Evolutionary conservation across 129 eudicot genomes (phyloP).

Genomic region (Artemisia tridentata): DNA sequence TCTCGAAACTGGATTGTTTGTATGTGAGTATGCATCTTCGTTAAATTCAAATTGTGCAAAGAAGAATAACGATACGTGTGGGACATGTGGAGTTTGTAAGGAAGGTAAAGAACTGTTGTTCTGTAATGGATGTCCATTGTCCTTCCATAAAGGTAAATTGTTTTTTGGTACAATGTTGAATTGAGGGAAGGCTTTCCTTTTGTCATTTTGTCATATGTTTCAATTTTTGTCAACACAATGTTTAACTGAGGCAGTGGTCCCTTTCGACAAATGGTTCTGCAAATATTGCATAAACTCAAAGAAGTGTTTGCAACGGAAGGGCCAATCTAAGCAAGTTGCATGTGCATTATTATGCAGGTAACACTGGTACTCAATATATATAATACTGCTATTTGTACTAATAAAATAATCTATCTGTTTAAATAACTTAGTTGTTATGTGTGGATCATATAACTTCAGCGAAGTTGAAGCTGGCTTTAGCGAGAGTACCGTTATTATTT

Average conservation of each 20-base stretch:
- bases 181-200: background rate
- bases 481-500: slow-evolving; percentile 71
- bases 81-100: slow-evolving; percentile 52
- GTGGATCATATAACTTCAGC: slow-evolving; percentile 61
- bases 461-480: slow-evolving; percentile 59
- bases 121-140: slow-evolving; percentile 79
- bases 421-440: slow-evolving; percentile 9
- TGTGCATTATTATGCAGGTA: slow-evolving; percentile 85
- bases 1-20: slow-evolving; percentile 67
- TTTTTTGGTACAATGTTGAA: background rate
- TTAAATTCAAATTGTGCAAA: slow-evolving; percentile 42
- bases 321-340: slow-evolving; percentile 39
- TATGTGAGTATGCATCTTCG: slow-evolving; percentile 56
- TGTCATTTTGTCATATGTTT: background rate
- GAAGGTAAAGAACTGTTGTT: slow-evolving; percentile 53
- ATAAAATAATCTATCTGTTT: background rate
- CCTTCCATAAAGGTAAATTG: slow-evolving; percentile 65
- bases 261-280: background rate
- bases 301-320: background rate
- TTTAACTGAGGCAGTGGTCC: too few species aligned
- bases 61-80: slow-evolving; percentile 62
- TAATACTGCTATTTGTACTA: background rate
- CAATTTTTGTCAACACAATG: too few species aligned
- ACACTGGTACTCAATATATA: background rate
- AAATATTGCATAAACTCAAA: background rate